A percentile compares a stretch with the other conserved stretches of the same genome.
These are phyloP conservation scores for Gossypium australe DNA, from an alignment of 345 rosid species.

Conservation along the genomic window DNA sequence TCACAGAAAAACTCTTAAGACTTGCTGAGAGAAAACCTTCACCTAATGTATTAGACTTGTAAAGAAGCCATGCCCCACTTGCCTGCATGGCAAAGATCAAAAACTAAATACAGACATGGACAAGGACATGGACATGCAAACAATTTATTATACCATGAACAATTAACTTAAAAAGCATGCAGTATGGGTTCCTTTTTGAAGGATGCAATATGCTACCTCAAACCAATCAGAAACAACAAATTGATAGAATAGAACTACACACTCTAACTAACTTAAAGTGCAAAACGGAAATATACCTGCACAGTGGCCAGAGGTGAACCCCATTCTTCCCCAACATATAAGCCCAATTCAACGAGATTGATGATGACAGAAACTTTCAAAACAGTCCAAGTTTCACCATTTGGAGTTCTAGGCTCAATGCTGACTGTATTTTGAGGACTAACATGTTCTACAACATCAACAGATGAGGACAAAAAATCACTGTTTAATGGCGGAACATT, in stretches of 20 bases:
- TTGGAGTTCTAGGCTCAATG: conserved; percentile 26
- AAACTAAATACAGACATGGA: not conserved
- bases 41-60: conserved; percentile 54
- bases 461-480: conserved; percentile 36
- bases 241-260: not conserved
- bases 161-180: not conserved
- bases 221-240: not conserved
- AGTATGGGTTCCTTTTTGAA: not conserved
- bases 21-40: conserved; percentile 86
- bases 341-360: conserved; percentile 67
- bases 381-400: conserved; percentile 50
- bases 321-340: conserved; percentile 62
- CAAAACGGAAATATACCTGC: conserved; percentile 41
- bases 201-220: not conserved
- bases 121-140: not conserved
- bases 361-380: conserved; percentile 66
- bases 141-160: not conserved
- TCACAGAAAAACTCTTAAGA: conserved; percentile 71
- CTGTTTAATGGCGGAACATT: conserved; percentile 49
- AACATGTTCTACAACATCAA: conserved; percentile 37
- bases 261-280: not conserved
- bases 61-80: conserved; percentile 79
- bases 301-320: conserved; percentile 76
- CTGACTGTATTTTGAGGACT: conserved; percentile 34
- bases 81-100: conserved; percentile 38